phyloP scores from a whole-genome alignment of 805 yeast species.

The Starmerella bombi region DNA sequence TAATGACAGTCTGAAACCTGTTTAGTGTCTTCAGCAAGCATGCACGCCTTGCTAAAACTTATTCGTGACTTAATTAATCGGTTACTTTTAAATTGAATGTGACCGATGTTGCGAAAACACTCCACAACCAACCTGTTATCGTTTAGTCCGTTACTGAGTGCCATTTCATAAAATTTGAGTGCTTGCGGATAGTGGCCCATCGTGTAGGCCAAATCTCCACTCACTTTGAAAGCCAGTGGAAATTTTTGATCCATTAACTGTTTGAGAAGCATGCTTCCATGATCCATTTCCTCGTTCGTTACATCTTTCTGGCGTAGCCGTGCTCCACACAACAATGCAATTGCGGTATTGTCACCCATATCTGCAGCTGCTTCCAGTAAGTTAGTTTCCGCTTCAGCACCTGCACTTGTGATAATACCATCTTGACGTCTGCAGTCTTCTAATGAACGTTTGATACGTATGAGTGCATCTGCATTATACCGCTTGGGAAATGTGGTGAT shows the following conservation, averaged over 20 bases:
- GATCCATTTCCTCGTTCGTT: slow-evolving; percentile 40
- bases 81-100: slow-evolving; percentile 43
- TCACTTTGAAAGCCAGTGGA: slow-evolving; percentile 61
- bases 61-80: slow-evolving; percentile 40
- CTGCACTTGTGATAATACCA: slow-evolving; percentile 42
- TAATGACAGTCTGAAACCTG: slow-evolving; percentile 63
- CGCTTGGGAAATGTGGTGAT: slow-evolving; percentile 31
- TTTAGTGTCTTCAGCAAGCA: slow-evolving; percentile 37
- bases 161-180: slow-evolving; percentile 42
- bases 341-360: slow-evolving; percentile 68
- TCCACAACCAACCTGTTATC: slow-evolving; percentile 54
- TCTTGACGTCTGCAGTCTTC: slow-evolving; percentile 49
- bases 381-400: slow-evolving; percentile 53
- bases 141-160: slow-evolving; percentile 34
- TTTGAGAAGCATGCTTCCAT: slow-evolving; percentile 50
- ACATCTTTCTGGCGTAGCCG: slow-evolving; percentile 35
- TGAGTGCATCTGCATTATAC: slow-evolving; percentile 44
- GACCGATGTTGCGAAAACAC: slow-evolving; percentile 49
- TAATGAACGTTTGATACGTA: slow-evolving; percentile 54
- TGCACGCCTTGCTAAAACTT: slow-evolving; percentile 49
- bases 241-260: slow-evolving; percentile 47
- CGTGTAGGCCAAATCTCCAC: slow-evolving; percentile 60
- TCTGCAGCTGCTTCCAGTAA: slow-evolving; percentile 77
- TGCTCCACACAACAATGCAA: slow-evolving; percentile 57
- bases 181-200: slow-evolving; percentile 38